A percentile compares a stretch with the other conserved stretches of the same genome.
Conservation (phyloP, 1,139 yeast species). For the Saccharomyces hybrid region DNA sequence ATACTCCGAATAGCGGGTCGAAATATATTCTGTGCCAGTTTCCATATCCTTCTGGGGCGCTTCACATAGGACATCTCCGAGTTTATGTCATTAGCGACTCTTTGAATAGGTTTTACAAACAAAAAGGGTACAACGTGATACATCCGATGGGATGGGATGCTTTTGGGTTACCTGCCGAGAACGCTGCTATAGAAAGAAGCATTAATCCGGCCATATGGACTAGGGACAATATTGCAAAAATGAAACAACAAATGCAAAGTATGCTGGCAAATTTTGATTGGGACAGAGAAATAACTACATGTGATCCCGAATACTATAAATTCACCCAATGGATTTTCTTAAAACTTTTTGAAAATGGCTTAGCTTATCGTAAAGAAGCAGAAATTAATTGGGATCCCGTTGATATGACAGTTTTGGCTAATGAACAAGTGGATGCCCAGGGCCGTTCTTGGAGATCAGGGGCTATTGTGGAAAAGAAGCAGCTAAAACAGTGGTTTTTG, state of each 20-base stretch:
- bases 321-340: slow-evolving; percentile 87
- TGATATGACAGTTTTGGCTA: slow-evolving; percentile 88
- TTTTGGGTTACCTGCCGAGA: slow-evolving; percentile 95
- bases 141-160: slow-evolving; percentile 99
- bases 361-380: slow-evolving; percentile 79
- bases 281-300: slow-evolving; percentile 85
- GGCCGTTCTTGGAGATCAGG: slow-evolving; percentile 98
- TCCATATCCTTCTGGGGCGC: slow-evolving; percentile 89
- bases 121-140: slow-evolving; percentile 68
- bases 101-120: slow-evolving; percentile 65
- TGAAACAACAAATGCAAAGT: slow-evolving; percentile 71
- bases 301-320: slow-evolving; percentile 78
- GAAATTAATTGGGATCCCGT: slow-evolving; percentile 97
- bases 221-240: slow-evolving; percentile 57
- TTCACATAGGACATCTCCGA: slow-evolving; percentile 89
- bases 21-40: slow-evolving; percentile 74
- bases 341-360: slow-evolving; percentile 59
- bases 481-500: slow-evolving; percentile 85
- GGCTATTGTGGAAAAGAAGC: slow-evolving; percentile 75
- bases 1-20: slow-evolving; percentile 5
- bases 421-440: slow-evolving; percentile 87
- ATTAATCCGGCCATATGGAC: slow-evolving; percentile 84
- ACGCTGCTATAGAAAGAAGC: slow-evolving; percentile 86
- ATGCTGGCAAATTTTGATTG: slow-evolving; percentile 90
- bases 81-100: slow-evolving; percentile 89